Evolutionary conservation across 352 stramenopile species (phyloP), one percentile per base, ranked within the genome.

Genomic region (Pythium insidiosum): DNA sequence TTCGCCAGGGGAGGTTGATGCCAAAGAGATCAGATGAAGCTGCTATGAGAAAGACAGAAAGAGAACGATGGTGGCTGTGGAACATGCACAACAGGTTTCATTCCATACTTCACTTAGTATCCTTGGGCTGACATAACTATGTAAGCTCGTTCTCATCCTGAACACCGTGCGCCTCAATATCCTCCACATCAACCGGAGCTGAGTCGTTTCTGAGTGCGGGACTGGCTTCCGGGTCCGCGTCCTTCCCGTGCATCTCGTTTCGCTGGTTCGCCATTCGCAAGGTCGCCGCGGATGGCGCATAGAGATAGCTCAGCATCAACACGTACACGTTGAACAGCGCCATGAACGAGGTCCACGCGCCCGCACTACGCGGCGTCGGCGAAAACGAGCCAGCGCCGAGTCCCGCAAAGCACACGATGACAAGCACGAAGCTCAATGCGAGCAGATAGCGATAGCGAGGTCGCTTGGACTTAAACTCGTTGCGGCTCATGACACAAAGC

Each of bases 241-340:
- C 38, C 7, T 40, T 53, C 2, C 41, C 47, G 21, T 57, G 18
- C 11, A 18, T 37, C 12, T 35, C 25, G 33, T 52, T 42, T 18
- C 56, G 51, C 12, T 68, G 53, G 21, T 61, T 63, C 6, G 63
- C 44, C 5, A 38, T 48, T 5, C 50, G 42, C 15, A 83, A 48
- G 11, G 67, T 61, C 12, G 62, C 56, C 1, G 63, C 45, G 0
- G 70, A 83, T 24, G 70, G 67, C 12, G 67, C 68, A 44, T 77
- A 77, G 33, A 83, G 37, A 35, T 79, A 84, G 58, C 66, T 63
- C 43, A 84, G 42, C 16, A 47, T 63, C 50, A 61, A 77, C 15
- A 84, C 55, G 54, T 84, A 84, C 6, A 84, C 23, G 29, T 84
- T 84, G 50, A 81, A 81, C 24, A 84, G 61, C 15, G 68, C 57